Percentiles rank a stretch among this genome's conserved stretches.
phyloP scores from a whole-genome alignment of 2,329 filamentous ascomycete species.

The Microsporum ferrugineum region DNA sequence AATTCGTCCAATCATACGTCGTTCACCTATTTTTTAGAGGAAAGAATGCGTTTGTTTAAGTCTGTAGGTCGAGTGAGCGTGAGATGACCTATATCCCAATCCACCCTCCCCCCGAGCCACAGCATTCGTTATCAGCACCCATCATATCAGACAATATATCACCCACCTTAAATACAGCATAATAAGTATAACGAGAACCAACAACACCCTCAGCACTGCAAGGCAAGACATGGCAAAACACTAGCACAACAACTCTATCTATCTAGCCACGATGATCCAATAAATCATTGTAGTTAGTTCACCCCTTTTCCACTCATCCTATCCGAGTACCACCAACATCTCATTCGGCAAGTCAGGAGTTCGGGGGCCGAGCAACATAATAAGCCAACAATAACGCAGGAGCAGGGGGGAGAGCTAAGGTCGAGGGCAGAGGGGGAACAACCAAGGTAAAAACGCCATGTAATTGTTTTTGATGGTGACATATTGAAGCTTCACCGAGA shows the following conservation, averaged over 20 bases:
- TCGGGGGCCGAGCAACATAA: neutral
- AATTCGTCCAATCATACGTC: conserved; percentile 2
- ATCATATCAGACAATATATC: neutral
- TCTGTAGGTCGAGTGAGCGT: conserved; percentile 1
- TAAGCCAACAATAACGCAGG: neutral
- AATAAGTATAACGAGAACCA: neutral
- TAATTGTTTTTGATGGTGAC: neutral
- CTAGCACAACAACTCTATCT: conserved; percentile 7
- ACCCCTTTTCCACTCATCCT: neutral
- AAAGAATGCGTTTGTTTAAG: neutral
- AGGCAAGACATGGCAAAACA: neutral
- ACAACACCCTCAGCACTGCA: conserved; percentile 4
- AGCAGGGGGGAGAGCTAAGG: neutral
- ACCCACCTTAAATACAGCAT: neutral
- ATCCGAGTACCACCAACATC: neutral
- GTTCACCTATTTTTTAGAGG: neutral
- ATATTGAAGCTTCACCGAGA: conserved; percentile 32
- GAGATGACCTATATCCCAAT: neutral
- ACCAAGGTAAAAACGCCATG: neutral
- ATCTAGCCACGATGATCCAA: conserved; percentile 6
- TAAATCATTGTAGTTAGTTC: neutral
- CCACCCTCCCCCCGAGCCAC: neutral
- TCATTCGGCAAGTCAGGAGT: neutral
- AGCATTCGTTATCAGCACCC: neutral
- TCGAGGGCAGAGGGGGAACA: neutral